Evolutionary conservation across 306 rosid species (phyloP).

Genomic region (Coriaria nepalensis): DNA sequence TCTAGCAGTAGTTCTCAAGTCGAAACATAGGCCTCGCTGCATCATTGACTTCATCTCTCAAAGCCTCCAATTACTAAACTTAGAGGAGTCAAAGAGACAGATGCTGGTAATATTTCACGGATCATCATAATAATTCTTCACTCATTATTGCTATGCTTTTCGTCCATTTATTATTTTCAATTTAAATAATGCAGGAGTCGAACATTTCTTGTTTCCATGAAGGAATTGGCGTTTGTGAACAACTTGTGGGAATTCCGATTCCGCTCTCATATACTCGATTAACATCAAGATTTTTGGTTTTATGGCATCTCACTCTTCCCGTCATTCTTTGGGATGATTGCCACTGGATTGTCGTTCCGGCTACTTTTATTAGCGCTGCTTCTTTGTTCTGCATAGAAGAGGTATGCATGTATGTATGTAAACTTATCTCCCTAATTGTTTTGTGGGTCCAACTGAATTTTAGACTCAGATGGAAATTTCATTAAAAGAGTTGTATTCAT

Average conservation of each 20-base stretch:
- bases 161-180: not conserved
- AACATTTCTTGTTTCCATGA: constrained; percentile 68
- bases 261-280: constrained; percentile 86
- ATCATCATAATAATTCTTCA: not conserved
- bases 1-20: constrained; percentile 36
- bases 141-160: not conserved
- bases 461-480: too few species aligned
- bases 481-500: too few species aligned
- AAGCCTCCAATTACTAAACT: constrained; percentile 44
- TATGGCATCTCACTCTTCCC: constrained; percentile 88
- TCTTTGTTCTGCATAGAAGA: constrained; percentile 93
- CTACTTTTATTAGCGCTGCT: constrained; percentile 85
- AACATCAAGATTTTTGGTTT: constrained; percentile 82
- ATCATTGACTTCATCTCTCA: constrained; percentile 70
- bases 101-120: constrained; percentile 37
- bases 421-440: too few species aligned
- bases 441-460: too few species aligned
- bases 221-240: constrained; percentile 81
- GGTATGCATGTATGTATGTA: constrained; percentile 19
- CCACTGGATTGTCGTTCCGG: constrained; percentile 90
- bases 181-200: constrained; percentile 40
- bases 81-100: constrained; percentile 61
- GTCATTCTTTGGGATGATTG: constrained; percentile 94
- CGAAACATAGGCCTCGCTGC: constrained; percentile 69
- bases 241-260: constrained; percentile 79